phyloP scores from a whole-genome alignment of 306 rosid genomes.

The Geum urbanum region DNA sequence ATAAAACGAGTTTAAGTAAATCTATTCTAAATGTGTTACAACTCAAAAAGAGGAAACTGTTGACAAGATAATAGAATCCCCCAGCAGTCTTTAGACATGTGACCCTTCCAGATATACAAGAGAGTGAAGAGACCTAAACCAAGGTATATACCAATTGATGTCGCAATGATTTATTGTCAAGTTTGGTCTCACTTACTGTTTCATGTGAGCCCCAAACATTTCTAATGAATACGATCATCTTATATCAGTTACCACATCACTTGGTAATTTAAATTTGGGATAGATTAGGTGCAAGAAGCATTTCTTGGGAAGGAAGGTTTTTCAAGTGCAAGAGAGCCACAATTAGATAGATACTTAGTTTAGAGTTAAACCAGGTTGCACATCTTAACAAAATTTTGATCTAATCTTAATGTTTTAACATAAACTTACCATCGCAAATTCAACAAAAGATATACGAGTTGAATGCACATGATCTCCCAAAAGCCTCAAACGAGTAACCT shows the following conservation, averaged over 20 bases:
- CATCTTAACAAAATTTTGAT: not conserved
- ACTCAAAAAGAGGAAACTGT: too few relatives aligned
- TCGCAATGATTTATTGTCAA: too few relatives aligned
- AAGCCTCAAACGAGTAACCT: constrained; percentile 97
- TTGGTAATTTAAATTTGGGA: not conserved
- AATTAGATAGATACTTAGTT: not conserved
- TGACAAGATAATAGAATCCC: too few relatives aligned
- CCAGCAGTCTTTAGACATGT: too few relatives aligned
- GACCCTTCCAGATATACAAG: too few relatives aligned
- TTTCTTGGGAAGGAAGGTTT: not conserved
- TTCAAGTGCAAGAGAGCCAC: not conserved
- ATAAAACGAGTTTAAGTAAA: too few relatives aligned
- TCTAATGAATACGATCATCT: too few relatives aligned
- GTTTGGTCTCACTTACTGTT: too few relatives aligned
- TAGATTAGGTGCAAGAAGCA: not conserved
- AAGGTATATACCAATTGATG: too few relatives aligned
- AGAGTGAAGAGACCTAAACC: too few relatives aligned
- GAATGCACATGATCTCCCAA: constrained; percentile 96
- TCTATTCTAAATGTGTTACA: too few relatives aligned
- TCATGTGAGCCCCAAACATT: too few relatives aligned
- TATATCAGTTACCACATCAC: not conserved
- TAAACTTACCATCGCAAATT: constrained; percentile 60
- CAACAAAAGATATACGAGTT: constrained; percentile 98
- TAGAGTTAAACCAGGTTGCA: not conserved
- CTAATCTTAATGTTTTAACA: not conserved